Percentiles rank a stretch among this genome's conserved stretches.
phyloP scores from a whole-genome alignment of 495 filamentous ascomycete species.

The Xylaria cubensis region DNA sequence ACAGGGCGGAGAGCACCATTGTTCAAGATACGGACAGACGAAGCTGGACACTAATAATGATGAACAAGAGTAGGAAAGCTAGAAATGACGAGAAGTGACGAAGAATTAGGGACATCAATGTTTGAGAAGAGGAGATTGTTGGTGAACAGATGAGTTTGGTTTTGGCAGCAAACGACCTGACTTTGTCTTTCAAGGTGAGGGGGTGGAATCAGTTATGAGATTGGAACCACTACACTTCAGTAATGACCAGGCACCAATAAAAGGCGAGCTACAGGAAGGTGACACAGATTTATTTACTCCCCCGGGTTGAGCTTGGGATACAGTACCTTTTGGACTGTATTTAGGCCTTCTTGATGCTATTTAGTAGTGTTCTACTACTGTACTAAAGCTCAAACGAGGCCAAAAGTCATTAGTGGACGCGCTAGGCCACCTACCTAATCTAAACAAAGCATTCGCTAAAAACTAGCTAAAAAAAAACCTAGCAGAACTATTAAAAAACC shows the following conservation, averaged over 20 bases:
- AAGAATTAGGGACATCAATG: background rate
- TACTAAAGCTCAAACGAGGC: too few relatives aligned
- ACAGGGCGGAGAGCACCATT: slow-evolving; percentile 8
- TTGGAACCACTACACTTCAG: background rate
- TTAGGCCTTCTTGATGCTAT: too few relatives aligned
- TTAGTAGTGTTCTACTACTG: too few relatives aligned
- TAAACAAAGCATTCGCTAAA: too few relatives aligned
- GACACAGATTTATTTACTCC: background rate
- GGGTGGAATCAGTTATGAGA: background rate
- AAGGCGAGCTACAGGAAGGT: background rate
- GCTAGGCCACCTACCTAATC: too few relatives aligned
- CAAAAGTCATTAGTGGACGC: too few relatives aligned
- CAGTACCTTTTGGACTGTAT: too few relatives aligned
- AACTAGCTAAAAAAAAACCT: too few relatives aligned
- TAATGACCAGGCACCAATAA: background rate
- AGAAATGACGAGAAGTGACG: background rate
- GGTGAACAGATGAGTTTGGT: background rate
- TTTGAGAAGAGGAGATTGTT: background rate
- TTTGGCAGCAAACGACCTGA: background rate
- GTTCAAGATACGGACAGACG: background rate
- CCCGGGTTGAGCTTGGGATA: too few relatives aligned
- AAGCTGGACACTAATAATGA: background rate
- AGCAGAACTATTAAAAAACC: too few relatives aligned
- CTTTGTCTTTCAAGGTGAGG: background rate
- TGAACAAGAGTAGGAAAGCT: background rate